These are phyloP conservation scores for Sapria himalayana DNA, from an alignment of 345 rosid species.

Conservation along the genomic window DNA sequence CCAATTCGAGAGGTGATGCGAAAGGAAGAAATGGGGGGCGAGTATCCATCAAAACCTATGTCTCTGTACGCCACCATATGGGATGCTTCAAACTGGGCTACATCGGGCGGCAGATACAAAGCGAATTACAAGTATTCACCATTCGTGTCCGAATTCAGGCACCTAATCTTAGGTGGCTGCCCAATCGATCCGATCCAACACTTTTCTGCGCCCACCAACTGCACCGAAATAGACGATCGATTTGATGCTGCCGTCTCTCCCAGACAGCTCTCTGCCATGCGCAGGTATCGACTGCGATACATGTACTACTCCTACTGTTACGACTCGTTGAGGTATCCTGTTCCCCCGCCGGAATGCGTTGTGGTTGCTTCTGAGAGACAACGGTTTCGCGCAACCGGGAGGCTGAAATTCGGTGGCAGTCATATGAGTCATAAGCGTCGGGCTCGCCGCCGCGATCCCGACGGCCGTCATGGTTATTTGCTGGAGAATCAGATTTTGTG, in stretches of 20 bases:
- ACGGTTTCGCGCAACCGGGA: conserved; percentile 42
- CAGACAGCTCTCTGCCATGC: conserved; percentile 30
- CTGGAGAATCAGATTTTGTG: conserved; percentile 5
- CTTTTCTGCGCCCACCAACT: conserved; percentile 11
- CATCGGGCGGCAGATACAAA: conserved; percentile 56
- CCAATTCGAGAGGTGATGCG: conserved; percentile 63
- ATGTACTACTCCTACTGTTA: conserved; percentile 92
- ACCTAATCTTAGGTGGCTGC: conserved; percentile 52
- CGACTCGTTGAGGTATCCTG: conserved; percentile 34
- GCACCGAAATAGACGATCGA: conserved; percentile 13
- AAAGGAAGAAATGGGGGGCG: conserved; percentile 46
- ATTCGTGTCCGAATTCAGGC: conserved; percentile 46
- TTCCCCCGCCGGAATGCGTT: conserved; percentile 43
- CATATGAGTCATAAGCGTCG: conserved; percentile 17
- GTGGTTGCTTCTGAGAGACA: conserved; percentile 25
- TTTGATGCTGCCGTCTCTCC: conserved; percentile 22
- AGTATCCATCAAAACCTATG: conserved; percentile 85
- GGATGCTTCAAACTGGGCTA: conserved; percentile 95
- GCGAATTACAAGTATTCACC: conserved; percentile 63
- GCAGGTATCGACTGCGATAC: conserved; percentile 37
- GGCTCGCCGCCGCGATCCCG: conserved; percentile 11
- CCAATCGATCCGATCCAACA: conserved; percentile 38
- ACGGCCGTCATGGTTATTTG: background rate
- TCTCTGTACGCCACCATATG: conserved; percentile 76
- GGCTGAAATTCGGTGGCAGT: conserved; percentile 58